Evolutionary conservation across 2,329 filamentous ascomycete species (phyloP), one percentile per base, ranked within the genome.

Genomic region (Proliferodiscus dingleyae): DNA sequence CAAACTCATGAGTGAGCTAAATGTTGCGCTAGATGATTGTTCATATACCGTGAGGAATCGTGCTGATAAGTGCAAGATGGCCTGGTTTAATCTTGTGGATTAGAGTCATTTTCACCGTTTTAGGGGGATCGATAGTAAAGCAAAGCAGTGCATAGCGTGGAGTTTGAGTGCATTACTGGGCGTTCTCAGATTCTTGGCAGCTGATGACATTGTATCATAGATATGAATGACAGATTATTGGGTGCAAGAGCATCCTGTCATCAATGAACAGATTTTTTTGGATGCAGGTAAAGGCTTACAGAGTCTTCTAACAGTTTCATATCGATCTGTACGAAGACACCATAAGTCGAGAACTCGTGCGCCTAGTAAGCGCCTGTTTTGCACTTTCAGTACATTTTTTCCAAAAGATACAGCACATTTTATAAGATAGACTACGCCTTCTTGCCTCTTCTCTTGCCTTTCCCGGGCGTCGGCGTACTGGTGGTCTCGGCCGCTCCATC

Each of bases 371-470:
- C 42, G 10, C 11, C 34, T 10, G 4, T 37, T 37, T 22, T 39
- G 18, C 11, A 45, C 26, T 41, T 51, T 41, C 10, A 32, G 30
- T 32, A 36, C 22, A 32, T n/a, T 26, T 23, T 13, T 19, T n/a
- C n/a, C n/a, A n/a, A n/a, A n/a, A n/a, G n/a, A n/a, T n/a, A n/a
- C n/a, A n/a, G n/a, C n/a, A n/a, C n/a, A n/a, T n/a, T n/a, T n/a
- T n/a, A 15, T 7, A 32, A 11, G 9, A 13, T 11, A 24, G 19
- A 13, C 16, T 41, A 55, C 26, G 44, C 47, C 55, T 64, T 64
- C 52, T 62, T 63, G 9, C 47, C 47, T 46, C 57, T 56, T 49
- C 56, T 61, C 52, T 60, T 59, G 23, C 37, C 39, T 37, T 48
- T 54, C 33, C 36, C 41, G 3, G 51, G 50, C 21, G 53, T 53